Conservation (phyloP, 805 yeast genomes). For the Myxozyma mucilagina region DNA sequence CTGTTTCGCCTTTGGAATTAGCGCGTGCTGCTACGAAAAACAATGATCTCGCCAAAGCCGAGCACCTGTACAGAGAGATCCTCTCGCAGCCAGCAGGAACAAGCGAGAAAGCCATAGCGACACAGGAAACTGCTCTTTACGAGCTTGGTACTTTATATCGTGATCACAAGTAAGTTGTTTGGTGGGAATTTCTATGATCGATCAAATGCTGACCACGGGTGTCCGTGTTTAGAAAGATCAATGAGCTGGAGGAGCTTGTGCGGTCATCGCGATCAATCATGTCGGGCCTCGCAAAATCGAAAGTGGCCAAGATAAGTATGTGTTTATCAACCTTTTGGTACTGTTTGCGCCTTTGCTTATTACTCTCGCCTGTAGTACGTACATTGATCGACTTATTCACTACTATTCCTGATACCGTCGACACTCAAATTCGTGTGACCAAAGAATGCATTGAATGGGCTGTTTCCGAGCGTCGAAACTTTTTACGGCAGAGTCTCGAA, state of each 20-base stretch:
- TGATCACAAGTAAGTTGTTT: constrained; percentile 36
- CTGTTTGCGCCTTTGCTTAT: not conserved
- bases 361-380: constrained; percentile 45
- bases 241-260: constrained; percentile 61
- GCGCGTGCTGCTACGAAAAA: constrained; percentile 61
- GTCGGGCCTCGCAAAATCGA: constrained; percentile 84
- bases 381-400: constrained; percentile 78
- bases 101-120: constrained; percentile 49
- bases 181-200: not conserved
- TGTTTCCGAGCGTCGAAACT: constrained; percentile 73
- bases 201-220: not conserved
- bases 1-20: constrained; percentile 35
- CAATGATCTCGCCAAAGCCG: constrained; percentile 59
- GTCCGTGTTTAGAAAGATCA: constrained; percentile 41
- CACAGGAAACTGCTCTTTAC: constrained; percentile 67
- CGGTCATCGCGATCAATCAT: constrained; percentile 68
- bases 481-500: constrained; percentile 84
- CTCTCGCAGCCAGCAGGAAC: constrained; percentile 41
- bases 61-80: constrained; percentile 55
- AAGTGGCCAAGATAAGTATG: constrained; percentile 78
- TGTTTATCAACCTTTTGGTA: not conserved
- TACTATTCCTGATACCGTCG: constrained; percentile 58
- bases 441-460: constrained; percentile 88
- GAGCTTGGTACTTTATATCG: constrained; percentile 77
- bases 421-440: constrained; percentile 70